Evolutionary conservation across 1,284 basidiomycete species (phyloP), one percentile per base, ranked within the genome.

Genomic region (Grifola frondosa): DNA sequence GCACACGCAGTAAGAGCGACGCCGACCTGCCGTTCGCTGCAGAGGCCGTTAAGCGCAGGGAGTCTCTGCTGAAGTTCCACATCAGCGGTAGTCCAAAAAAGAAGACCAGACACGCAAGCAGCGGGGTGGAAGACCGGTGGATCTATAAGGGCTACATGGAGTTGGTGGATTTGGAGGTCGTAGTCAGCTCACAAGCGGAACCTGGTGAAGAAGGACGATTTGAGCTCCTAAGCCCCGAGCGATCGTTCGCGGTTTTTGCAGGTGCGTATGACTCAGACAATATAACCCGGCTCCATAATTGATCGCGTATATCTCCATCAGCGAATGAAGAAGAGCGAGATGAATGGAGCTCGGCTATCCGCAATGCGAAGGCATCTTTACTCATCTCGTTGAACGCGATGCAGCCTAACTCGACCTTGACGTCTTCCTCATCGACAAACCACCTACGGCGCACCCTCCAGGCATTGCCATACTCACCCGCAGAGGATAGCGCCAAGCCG

Each of bases 111-210:
- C 58, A 71, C 48, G 58, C 67, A 25, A 72, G 68, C 59, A 70
- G 54, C 30, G 67, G 70, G 8, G 54, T 56, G 50, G 83, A 79
- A 50, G 81, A 83, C 42, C 68, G 68, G 46, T 91, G 86, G 81
- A 63, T 74, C 32, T 91, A 79, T 58, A 87, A 81, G 53, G 85
- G 87, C 0, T 68, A 74, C 46, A 70, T 78, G 30, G 78, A 80
- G 34, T 71, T 93, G 8, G 77, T 92, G 30, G 87, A 92, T 60
- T 55, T 89, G 30, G 88, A 91, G 46, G 81, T 91, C 0, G 79
- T 91, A 0, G 70, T 83, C 2, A 74, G 73, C n/a, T 73, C 76
- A 2, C 64, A 70, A 0, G 58, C 70, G 13, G 75, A 74, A 31
- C 61, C 61, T 0, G 71, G 67, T 8, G 69, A 77, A 37, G 75